Base-by-base conservation (phyloP, 352 stramenopile species). In the Phytophthora rubi region DNA sequence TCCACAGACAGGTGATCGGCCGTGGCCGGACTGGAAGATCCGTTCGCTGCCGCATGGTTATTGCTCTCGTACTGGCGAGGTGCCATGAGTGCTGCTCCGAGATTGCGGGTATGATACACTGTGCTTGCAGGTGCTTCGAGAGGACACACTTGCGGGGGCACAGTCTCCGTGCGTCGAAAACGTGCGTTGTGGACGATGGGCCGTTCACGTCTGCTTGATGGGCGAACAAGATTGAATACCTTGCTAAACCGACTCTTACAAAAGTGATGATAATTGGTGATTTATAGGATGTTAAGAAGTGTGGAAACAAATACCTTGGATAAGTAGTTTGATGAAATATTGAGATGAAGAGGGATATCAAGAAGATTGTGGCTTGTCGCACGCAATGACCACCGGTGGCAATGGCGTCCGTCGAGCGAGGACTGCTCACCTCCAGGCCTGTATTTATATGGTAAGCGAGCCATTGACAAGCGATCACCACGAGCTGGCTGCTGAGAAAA, bases 401-500 rank as follows among this genome's bases (percentile, higher is more conserved):
- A 6, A 51, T 51, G 52, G 33, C 42, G 26, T 57, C 18, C 45
- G 18, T 51, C 45, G 23, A 57, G 15, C 15, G 51, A 28, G 45
- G 18, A 28, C 45, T 51, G 45, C 45, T 6, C 45, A 15, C 39
- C 8, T 47, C 15, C 15, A 16, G 6, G n/a, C 45, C 35, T 42
- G 35, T 42, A 42, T 42, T 42, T 53, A 15, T n/a, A 53, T n/a
- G 5, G n/a, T 52, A 26, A n/a, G n/a, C n/a, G n/a, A n/a, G n/a
- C n/a, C n/a, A n/a, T 28, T 12, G 45, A n/a, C 45, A 15, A 57
- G 51, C 51, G 49, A 55, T 13, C 26, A 16, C 35, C n/a, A 21
- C 32, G 37, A 53, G 21, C 35, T 69, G 53, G 66, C 53, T 73
- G 66, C 59, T 73, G 66, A 73, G 66, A 73, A 62, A 73, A 56